Evolutionary conservation across 2,329 filamentous ascomycete genomes (phyloP).

Genomic region (Diplocarpon rosae): DNA sequence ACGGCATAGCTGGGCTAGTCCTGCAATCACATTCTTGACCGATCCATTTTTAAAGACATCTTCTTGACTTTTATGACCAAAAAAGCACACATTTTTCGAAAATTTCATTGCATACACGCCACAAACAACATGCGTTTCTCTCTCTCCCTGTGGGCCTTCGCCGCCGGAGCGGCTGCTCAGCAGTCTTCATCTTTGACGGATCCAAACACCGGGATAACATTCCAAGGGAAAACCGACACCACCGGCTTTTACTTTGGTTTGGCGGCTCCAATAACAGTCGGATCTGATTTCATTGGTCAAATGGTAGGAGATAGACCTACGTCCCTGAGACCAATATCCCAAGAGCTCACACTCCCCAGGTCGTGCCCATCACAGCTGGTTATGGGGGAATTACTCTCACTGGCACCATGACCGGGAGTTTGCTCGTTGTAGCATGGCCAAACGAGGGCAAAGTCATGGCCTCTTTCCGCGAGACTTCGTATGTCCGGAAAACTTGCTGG

Average conservation of each 20-base stretch:
- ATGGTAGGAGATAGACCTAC: conserved; percentile 30
- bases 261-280: conserved; percentile 37
- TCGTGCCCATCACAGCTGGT: conserved; percentile 24
- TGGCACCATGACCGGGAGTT: conserved; percentile 35
- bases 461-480: conserved; percentile 31
- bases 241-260: conserved; percentile 38
- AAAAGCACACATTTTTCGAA: not conserved
- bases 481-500: conserved; percentile 21
- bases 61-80: not conserved
- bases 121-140: not conserved
- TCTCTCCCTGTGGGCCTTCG: conserved; percentile 3
- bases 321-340: no score
- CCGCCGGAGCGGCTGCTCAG: conserved; percentile 13
- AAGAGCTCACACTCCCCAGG: not conserved
- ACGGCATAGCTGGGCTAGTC: conserved; percentile 9
- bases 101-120: conserved; percentile 1
- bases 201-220: conserved; percentile 36
- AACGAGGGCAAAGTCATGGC: conserved; percentile 33
- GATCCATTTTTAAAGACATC: not conserved
- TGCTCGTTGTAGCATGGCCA: conserved; percentile 41
- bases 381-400: conserved; percentile 40
- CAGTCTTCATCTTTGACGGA: conserved; percentile 29
- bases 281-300: conserved; percentile 44
- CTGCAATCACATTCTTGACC: conserved; percentile 4
- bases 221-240: conserved; percentile 29